Evolutionary conservation across 176 grass and related monocot genomes (phyloP).

Genomic region (Triticum monococcum): DNA sequence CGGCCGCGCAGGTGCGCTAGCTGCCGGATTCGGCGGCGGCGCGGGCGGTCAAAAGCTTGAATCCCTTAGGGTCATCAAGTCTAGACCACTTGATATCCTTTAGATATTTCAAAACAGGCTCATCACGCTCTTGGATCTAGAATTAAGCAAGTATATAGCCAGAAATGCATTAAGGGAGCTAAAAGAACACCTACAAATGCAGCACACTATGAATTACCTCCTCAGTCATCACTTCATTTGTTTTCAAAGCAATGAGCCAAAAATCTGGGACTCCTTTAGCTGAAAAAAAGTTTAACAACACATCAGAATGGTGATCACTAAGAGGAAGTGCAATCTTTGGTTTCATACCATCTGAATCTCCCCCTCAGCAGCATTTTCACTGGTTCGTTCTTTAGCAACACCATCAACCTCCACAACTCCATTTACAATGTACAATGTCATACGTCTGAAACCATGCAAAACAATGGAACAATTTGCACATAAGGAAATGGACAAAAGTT

Average conservation of each 20-base stretch:
- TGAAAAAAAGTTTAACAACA: not conserved
- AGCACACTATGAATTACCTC: conserved; percentile 41
- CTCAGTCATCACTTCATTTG: conserved; percentile 68
- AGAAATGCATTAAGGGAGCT: not conserved
- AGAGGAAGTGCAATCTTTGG: not conserved
- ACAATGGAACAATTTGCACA: not conserved
- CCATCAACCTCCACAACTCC: conserved; percentile 75
- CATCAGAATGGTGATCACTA: conserved; percentile 13
- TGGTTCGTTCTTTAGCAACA: conserved; percentile 33
- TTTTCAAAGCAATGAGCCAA: conserved; percentile 93
- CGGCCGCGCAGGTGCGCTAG: too few relatives aligned
- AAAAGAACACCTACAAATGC: not conserved
- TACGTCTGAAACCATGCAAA: conserved; percentile 49
- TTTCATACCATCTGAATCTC: conserved; percentile 44
- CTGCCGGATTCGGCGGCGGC: too few relatives aligned
- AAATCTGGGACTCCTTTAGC: conserved; percentile 48
- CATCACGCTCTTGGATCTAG: too few relatives aligned
- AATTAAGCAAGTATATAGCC: conserved; percentile 8
- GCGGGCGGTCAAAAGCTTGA: conserved; percentile 45
- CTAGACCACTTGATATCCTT: conserved; percentile 92
- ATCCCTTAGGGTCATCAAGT: conserved; percentile 70
- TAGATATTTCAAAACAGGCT: conserved; percentile 64
- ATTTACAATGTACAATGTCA: conserved; percentile 95
- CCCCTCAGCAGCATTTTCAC: conserved; percentile 43
- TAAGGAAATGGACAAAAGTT: not conserved